These are phyloP conservation scores for Candida ovalis DNA, from an alignment of 805 yeast genomes.

Conservation along the genomic window DNA sequence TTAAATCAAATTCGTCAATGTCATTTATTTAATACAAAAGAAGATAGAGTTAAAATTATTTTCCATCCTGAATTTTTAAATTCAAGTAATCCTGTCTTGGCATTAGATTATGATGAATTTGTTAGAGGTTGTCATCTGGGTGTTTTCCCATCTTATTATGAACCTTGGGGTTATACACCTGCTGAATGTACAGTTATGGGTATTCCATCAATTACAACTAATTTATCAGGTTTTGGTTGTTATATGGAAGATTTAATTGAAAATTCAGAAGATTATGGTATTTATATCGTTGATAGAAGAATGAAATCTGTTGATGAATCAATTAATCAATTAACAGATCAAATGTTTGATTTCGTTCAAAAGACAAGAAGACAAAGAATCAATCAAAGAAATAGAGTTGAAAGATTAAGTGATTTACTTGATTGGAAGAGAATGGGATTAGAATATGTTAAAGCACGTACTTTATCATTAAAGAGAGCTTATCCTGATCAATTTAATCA, in stretches of 20 bases:
- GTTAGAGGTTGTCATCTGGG: constrained; percentile 98
- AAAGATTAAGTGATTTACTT: constrained; percentile 82
- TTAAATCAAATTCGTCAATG: constrained; percentile 89
- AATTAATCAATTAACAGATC: constrained; percentile 81
- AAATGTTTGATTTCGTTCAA: constrained; percentile 83
- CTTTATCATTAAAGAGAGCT: constrained; percentile 86
- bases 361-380: constrained; percentile 96
- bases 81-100: constrained; percentile 89
- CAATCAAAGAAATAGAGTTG: constrained; percentile 96
- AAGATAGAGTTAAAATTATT: constrained; percentile 89
- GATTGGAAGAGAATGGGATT: constrained; percentile 99
- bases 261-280: constrained; percentile 92
- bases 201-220: constrained; percentile 95
- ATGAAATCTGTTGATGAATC: constrained; percentile 90
- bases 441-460: constrained; percentile 93
- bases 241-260: constrained; percentile 98
- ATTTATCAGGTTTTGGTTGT: constrained; percentile 94
- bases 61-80: constrained; percentile 97
- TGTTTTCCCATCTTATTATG: constrained; percentile 96
- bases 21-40: constrained; percentile 81
- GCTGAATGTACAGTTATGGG: constrained; percentile 99
- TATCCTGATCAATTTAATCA: constrained; percentile 77
- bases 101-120: constrained; percentile 94
- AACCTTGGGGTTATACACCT: constrained; percentile 99
- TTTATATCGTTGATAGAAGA: constrained; percentile 93